Percentiles rank a stretch among this genome's conserved stretches.
phyloP scores from a whole-genome alignment of 805 yeast species.

The Yarrowia sp. region DNA sequence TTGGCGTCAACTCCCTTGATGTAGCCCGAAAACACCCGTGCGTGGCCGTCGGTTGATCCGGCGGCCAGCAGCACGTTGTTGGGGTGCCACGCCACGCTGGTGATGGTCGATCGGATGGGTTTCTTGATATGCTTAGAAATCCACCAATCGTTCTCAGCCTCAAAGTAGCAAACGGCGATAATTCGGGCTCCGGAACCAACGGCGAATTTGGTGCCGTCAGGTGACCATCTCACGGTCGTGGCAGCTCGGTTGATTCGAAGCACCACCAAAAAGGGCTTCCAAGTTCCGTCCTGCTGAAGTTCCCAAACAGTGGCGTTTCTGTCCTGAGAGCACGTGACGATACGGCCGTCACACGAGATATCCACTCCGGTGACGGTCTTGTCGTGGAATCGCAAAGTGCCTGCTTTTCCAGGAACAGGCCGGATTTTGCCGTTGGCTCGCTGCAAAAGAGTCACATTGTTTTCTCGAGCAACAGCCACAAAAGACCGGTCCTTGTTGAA shows the following conservation, averaged over 20 bases:
- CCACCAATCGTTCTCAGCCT: conserved; percentile 99
- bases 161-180: conserved; percentile 94
- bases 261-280: conserved; percentile 87
- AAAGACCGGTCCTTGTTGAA: conserved; percentile 64
- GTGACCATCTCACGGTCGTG: conserved; percentile 92
- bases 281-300: conserved; percentile 56
- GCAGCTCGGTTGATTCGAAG: conserved; percentile 95
- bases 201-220: conserved; percentile 91
- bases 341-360: conserved; percentile 73
- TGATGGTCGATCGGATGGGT: conserved; percentile 85
- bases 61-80: conserved; percentile 83
- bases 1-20: conserved; percentile 84
- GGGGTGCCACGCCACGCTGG: conserved; percentile 88
- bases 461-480: conserved; percentile 81
- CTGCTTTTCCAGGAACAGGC: conserved; percentile 24
- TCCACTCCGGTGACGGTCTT: conserved; percentile 94
- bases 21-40: conserved; percentile 83
- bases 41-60: conserved; percentile 93
- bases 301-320: conserved; percentile 98
- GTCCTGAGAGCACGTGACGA: conserved; percentile 96
- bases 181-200: conserved; percentile 95
- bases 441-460: conserved; percentile 49
- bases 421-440: conserved; percentile 5
- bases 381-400: conserved; percentile 53
- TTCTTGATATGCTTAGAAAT: conserved; percentile 94